Evolutionary conservation across 495 filamentous ascomycete genomes (phyloP).

Genomic region (Aspergillus cavernicola): DNA sequence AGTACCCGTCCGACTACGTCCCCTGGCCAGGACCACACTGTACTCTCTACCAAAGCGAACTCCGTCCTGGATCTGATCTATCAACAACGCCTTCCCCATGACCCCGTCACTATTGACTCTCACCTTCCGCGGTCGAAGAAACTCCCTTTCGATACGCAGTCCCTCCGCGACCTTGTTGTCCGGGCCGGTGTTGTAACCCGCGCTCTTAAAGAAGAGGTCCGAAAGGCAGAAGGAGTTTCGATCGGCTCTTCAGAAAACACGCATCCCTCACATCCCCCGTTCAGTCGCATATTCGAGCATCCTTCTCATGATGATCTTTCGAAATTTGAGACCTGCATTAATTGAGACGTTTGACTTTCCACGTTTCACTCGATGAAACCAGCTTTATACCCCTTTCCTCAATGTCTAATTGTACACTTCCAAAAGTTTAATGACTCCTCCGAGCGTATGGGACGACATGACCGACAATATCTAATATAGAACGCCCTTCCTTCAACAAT

Average conservation of each 20-base stretch:
- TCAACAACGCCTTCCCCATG: conserved; percentile 54
- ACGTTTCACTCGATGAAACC: conserved; percentile 5
- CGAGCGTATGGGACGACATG: conserved; percentile 22
- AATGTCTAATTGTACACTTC: conserved; percentile 15
- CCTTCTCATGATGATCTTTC: conserved; percentile 33
- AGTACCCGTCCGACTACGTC: conserved; percentile 19
- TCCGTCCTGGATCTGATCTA: conserved; percentile 84
- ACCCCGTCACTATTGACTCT: conserved; percentile 41
- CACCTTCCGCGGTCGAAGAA: conserved; percentile 59
- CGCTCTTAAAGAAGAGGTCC: conserved; percentile 69
- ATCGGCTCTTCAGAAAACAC: conserved; percentile 49
- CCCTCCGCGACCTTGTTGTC: conserved; percentile 79
- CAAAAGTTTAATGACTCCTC: conserved; percentile 18
- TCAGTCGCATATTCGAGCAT: conserved; percentile 45
- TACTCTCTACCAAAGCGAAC: conserved; percentile 62
- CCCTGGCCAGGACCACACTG: conserved; percentile 21
- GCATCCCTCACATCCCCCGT: conserved; percentile 36
- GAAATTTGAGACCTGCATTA: conserved; percentile 27
- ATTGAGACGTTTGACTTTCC: conserved; percentile 22
- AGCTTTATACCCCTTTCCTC: conserved; percentile 14
- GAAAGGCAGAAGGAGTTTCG: conserved; percentile 70
- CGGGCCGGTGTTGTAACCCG: conserved; percentile 75
- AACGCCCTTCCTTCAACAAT: conserved; percentile 2
- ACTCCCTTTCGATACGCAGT: conserved; percentile 88
- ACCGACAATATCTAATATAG: conserved; percentile 13